Evolutionary conservation across 257 asterid species (phyloP), one percentile per base, ranked within the genome.

Genomic region (Linaria vulgaris): DNA sequence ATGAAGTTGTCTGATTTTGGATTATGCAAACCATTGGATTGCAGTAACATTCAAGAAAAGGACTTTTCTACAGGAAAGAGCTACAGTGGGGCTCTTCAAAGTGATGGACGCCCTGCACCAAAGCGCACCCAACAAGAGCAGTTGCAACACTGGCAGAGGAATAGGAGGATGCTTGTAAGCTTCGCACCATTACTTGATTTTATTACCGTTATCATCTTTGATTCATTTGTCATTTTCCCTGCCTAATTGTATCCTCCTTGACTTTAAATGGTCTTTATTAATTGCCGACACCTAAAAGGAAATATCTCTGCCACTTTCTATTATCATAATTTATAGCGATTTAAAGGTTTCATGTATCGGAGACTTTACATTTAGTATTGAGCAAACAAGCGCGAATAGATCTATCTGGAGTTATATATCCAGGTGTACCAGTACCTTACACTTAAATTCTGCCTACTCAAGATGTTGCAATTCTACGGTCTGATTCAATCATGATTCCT

Each of bases 41-140:
- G 97, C 81, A 88, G 90, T 77, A 87, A 74, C 59, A 91, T 92
- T 74, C 97, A 83, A 63, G 98, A 92, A 75, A 87, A 87, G 78
- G 98, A 91, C 75, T 88, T 92, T 71, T 78, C 96, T 41, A 87
- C 72, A 27, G 88, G 85, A 63, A 87, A 79, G 61, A 82, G 64
- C 67, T 71, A 75, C 52, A 92, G 95, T 67, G 97, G 97, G 38
- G 83, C 88, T 66, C 91, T 89, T 68, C 89, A 79, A 79, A 89
- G 91, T 34, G 96, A 92, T 72, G 98, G 97, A 44, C 98, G 94
- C 24, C 98, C 98, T 41, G 85, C 80, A 59, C 96, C 94, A 6
- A 91, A 71, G 69, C 91, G 97, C 75, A 88, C 97, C 63, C 97
- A 92, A 73, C 98, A 88, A 76, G 98, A 92, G 84, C 98, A 92